phyloP scores from a whole-genome alignment of 2,329 filamentous ascomycete species.

The Fusarium sp. region DNA sequence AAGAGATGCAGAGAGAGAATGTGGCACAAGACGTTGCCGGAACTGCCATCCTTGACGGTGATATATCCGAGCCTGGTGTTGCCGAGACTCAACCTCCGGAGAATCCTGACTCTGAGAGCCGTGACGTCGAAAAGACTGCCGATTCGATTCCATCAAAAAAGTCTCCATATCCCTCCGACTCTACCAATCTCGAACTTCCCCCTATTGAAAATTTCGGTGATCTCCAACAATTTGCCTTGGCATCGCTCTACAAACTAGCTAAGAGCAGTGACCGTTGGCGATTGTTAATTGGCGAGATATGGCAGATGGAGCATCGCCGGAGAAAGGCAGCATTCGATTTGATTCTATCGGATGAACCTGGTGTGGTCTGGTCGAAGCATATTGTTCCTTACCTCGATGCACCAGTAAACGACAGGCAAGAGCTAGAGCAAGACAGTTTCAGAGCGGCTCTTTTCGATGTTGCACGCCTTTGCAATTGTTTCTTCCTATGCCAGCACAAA shows the following conservation, averaged over 20 bases:
- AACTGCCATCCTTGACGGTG: background rate
- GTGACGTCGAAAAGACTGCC: background rate
- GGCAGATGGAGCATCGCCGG: slow-evolving; percentile 46
- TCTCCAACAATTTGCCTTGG: slow-evolving; percentile 40
- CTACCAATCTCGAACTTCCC: slow-evolving; percentile 17
- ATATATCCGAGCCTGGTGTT: background rate
- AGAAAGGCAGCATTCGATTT: slow-evolving; percentile 44
- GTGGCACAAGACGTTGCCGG: background rate
- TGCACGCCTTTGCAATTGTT: slow-evolving; percentile 48
- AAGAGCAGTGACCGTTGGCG: slow-evolving; percentile 46
- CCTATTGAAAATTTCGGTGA: slow-evolving; percentile 39
- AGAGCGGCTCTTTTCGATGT: slow-evolving; percentile 47
- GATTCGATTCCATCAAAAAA: background rate
- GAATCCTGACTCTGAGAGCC: background rate
- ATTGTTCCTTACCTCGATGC: slow-evolving; percentile 32
- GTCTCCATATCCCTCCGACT: background rate
- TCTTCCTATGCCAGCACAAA: slow-evolving; percentile 41
- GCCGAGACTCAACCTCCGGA: background rate
- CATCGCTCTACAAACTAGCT: slow-evolving; percentile 40
- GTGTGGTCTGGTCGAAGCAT: slow-evolving; percentile 37
- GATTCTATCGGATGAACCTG: slow-evolving; percentile 26
- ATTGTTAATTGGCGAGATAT: slow-evolving; percentile 47
- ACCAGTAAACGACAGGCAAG: slow-evolving; percentile 20
- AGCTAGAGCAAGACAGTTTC: slow-evolving; percentile 16
- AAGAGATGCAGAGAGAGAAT: background rate